A percentile compares a stretch with the other conserved stretches of the same genome.
Evolutionary conservation across 2,329 filamentous ascomycete species (phyloP).

Genomic region (Cladosporium cucumerinum): DNA sequence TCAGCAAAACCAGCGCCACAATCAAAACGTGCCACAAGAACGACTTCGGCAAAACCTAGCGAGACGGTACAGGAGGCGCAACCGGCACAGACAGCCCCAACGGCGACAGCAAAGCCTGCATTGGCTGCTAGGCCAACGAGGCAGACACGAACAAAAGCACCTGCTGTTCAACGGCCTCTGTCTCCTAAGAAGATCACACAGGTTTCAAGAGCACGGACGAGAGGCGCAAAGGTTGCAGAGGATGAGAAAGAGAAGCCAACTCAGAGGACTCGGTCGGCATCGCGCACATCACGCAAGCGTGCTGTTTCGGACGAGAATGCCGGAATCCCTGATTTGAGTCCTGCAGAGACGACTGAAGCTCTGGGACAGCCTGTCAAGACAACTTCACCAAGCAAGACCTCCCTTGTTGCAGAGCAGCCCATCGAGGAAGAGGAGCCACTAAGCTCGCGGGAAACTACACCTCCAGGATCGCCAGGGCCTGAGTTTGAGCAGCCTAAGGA

Average conservation of each 20-base stretch:
- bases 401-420: not conserved
- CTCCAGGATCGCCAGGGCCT: conserved; percentile 20
- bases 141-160: conserved; percentile 9
- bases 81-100: not conserved
- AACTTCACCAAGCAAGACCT: not conserved
- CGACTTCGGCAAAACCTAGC: not conserved
- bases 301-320: conserved; percentile 34
- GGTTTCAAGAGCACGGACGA: conserved; percentile 25
- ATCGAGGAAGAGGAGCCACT: conserved; percentile 23
- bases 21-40: conserved; percentile 8
- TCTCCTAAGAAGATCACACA: conserved; percentile 39
- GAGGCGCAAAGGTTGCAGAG: conserved; percentile 15
- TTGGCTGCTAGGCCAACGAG: conserved; percentile 8
- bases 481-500: conserved; percentile 14
- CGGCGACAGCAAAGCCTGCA: not conserved
- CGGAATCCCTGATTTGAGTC: conserved; percentile 19
- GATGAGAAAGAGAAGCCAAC: conserved; percentile 17
- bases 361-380: not conserved
- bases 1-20: conserved; percentile 20
- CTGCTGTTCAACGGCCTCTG: conserved; percentile 21
- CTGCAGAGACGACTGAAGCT: conserved; percentile 13
- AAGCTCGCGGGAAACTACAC: conserved; percentile 27
- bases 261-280: not conserved
- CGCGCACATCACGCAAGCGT: conserved; percentile 21
- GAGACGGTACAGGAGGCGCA: not conserved